A percentile compares a stretch with the other conserved stretches of the same genome.
Conservation (phyloP, 225 moss, liverwort and hornwort genomes). For the Thuidium tamariscinum region DNA sequence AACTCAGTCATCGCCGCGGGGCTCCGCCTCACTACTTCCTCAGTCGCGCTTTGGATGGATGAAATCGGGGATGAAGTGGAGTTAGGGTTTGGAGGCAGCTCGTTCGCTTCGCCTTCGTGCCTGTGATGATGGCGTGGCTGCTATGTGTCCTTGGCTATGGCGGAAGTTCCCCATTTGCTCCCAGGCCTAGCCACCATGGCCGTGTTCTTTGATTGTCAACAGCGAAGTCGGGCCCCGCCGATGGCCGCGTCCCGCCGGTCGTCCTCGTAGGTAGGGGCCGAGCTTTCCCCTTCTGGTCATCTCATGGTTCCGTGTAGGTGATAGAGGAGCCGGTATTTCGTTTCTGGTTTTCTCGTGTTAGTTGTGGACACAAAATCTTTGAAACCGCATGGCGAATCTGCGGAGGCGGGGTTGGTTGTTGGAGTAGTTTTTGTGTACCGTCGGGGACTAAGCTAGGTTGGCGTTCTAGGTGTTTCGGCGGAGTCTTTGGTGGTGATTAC, state of each 20-base stretch:
- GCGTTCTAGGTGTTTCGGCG: background rate
- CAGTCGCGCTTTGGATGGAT: background rate
- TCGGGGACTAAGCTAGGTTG: background rate
- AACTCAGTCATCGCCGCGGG: too few species aligned
- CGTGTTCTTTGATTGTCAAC: background rate
- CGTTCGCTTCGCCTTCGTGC: conserved; percentile 4
- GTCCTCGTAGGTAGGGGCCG: conserved; percentile 2
- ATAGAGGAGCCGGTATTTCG: background rate
- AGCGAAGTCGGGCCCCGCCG: background rate
- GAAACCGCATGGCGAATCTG: background rate
- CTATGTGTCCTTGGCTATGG: conserved; percentile 14
- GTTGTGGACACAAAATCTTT: background rate
- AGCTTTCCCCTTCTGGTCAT: background rate
- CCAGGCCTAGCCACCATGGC: background rate
- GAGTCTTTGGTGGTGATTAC: background rate
- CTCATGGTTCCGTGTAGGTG: background rate
- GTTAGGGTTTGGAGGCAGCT: conserved; percentile 6
- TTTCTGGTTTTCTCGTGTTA: background rate
- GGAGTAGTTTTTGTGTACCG: background rate
- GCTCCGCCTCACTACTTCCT: too few species aligned
- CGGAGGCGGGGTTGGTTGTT: background rate
- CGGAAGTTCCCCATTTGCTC: background rate
- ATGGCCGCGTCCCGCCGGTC: background rate
- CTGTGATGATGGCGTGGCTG: background rate
- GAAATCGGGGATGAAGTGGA: background rate